These are phyloP conservation scores for Plectosphaerella cucumerina DNA, from an alignment of 2,329 filamentous ascomycete species.

Conservation along the genomic window DNA sequence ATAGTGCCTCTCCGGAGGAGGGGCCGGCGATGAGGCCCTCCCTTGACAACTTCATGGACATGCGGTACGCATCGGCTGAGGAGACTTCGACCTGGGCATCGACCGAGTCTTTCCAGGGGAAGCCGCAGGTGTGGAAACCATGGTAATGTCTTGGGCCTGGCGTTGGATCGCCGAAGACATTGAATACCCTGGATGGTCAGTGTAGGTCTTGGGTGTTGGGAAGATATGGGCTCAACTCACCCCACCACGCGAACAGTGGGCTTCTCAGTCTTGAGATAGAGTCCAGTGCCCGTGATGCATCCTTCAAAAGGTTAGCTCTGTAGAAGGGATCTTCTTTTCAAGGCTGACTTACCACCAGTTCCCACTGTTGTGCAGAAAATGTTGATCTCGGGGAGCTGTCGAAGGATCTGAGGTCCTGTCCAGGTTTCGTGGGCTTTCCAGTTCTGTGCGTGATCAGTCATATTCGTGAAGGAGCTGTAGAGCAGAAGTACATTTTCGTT, in stretches of 20 bases:
- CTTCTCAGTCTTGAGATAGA: constrained; percentile 1
- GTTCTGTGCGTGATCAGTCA: constrained; percentile 8
- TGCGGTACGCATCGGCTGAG: constrained; percentile 4
- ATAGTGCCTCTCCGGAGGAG: constrained; percentile 6
- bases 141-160: constrained; percentile 5
- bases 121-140: constrained; percentile 3
- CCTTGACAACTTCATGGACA: constrained; percentile 7
- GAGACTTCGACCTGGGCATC: constrained; percentile 2
- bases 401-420: constrained; percentile 12
- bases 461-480: fast-evolving
- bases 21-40: constrained; percentile 8
- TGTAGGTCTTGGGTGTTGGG: too few species aligned
- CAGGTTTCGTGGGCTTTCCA: constrained; percentile 11
- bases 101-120: constrained; percentile 6
- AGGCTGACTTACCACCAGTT: not conserved
- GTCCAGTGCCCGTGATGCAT: constrained; percentile 4
- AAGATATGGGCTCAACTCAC: not conserved
- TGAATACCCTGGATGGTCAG: constrained; percentile 1
- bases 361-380: constrained; percentile 6
- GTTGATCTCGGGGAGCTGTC: constrained; percentile 5
- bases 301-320: not conserved
- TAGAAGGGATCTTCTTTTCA: not conserved
- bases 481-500: constrained; percentile 22
- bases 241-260: constrained; percentile 1
- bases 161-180: constrained; percentile 5